Evolutionary conservation across 192 early-diverging fungal species (phyloP).

Genomic region (Gryganskiella cystojenkinii): DNA sequence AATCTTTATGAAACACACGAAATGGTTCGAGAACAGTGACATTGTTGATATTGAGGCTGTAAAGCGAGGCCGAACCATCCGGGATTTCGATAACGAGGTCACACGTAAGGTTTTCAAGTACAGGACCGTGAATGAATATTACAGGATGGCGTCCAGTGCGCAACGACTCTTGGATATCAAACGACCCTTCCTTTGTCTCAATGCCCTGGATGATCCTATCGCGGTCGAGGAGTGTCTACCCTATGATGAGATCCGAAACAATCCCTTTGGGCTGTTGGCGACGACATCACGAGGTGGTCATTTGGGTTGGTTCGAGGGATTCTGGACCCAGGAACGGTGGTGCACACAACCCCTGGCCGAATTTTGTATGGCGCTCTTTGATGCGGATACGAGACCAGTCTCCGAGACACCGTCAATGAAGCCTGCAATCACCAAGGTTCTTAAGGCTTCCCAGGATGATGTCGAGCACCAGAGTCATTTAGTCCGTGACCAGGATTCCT

Average conservation of each 20-base stretch:
- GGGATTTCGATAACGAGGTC: slow-evolving; percentile 86
- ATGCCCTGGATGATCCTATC: slow-evolving; percentile 94
- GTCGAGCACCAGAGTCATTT: slow-evolving; percentile 8
- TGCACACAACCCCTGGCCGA: slow-evolving; percentile 73
- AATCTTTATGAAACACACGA: slow-evolving; percentile 51
- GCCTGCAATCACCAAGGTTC: neutral
- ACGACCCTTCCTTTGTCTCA: slow-evolving; percentile 87
- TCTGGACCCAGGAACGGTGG: slow-evolving; percentile 64
- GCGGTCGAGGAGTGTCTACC: slow-evolving; percentile 75
- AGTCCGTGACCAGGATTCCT: neutral
- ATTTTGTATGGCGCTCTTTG: slow-evolving; percentile 71
- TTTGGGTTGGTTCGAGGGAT: slow-evolving; percentile 87
- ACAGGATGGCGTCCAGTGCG: slow-evolving; percentile 69
- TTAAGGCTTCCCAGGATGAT: neutral
- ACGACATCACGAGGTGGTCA: slow-evolving; percentile 89
- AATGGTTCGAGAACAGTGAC: slow-evolving; percentile 29
- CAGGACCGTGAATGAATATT: slow-evolving; percentile 86
- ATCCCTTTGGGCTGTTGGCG: slow-evolving; percentile 85
- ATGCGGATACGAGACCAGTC: slow-evolving; percentile 33
- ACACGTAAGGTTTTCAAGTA: slow-evolving; percentile 82
- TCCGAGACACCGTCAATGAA: slow-evolving; percentile 22
- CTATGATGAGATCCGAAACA: slow-evolving; percentile 71
- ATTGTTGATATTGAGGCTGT: slow-evolving; percentile 50
- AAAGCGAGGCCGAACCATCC: slow-evolving; percentile 64
- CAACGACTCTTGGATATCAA: slow-evolving; percentile 71